Evolutionary conservation across 2,329 filamentous ascomycete genomes (phyloP).

Genomic region (Aureobasidium musti): DNA sequence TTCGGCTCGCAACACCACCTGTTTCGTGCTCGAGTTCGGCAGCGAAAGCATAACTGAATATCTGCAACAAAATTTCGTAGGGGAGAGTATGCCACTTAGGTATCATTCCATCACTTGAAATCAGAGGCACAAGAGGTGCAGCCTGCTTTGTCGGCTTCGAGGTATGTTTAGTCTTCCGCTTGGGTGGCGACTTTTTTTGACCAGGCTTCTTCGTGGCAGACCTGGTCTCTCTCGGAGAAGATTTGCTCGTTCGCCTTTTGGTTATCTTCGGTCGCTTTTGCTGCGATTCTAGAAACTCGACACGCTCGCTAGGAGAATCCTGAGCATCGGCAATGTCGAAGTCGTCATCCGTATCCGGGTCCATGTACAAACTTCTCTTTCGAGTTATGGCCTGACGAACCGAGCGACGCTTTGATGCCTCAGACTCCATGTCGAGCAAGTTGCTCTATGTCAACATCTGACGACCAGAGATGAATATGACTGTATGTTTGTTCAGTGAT

Average conservation of each 20-base stretch:
- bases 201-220: constrained; percentile 21
- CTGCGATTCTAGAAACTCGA: neutral
- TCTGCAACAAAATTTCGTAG: constrained; percentile 40
- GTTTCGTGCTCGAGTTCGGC: constrained; percentile 26
- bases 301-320: neutral
- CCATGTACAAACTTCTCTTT: constrained; percentile 41
- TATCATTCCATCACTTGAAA: constrained; percentile 39
- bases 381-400: constrained; percentile 39
- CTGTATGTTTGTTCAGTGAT: neutral
- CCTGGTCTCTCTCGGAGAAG: constrained; percentile 27
- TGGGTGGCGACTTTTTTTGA: constrained; percentile 18
- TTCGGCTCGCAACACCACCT: constrained; percentile 19
- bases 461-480: neutral
- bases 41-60: constrained; percentile 41
- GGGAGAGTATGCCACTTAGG: constrained; percentile 42
- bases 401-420: constrained; percentile 40
- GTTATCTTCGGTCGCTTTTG: constrained; percentile 18
- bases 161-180: constrained; percentile 34
- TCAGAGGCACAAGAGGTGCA: constrained; percentile 25
- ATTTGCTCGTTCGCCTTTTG: constrained; percentile 17
- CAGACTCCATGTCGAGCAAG: neutral
- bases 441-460: neutral
- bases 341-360: constrained; percentile 44
- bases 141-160: constrained; percentile 35
- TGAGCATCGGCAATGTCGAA: constrained; percentile 31